Evolutionary conservation across 208 protist genomes (phyloP).

Genomic region (Leptomonas seymouri): DNA sequence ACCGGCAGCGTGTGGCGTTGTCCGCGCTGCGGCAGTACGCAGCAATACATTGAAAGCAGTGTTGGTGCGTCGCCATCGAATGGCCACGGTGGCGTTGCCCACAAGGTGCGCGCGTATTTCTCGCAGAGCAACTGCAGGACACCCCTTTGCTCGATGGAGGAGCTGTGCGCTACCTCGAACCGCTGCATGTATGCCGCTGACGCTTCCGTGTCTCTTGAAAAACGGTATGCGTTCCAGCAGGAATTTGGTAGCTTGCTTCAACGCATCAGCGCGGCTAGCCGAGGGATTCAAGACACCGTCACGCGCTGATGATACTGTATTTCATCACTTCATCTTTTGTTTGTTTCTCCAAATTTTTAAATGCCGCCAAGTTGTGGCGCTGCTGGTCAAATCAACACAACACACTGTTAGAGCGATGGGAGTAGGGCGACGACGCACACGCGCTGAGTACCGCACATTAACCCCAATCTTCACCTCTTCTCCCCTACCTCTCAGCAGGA

Average conservation of each 20-base stretch:
- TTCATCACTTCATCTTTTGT: conserved; percentile 2
- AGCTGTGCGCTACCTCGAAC: conserved; percentile 13
- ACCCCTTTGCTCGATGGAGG: conserved; percentile 23
- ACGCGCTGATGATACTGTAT: conserved; percentile 19
- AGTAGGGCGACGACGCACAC: no score
- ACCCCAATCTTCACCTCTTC: no score
- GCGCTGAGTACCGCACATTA: no score
- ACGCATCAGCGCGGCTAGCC: conserved; percentile 43
- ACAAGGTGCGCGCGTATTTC: background rate
- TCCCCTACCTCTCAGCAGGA: no score
- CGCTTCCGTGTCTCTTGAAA: conserved; percentile 25
- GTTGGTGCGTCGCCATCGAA: no score
- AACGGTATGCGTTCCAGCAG: conserved; percentile 44
- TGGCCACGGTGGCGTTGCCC: background rate
- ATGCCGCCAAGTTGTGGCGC: background rate
- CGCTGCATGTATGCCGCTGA: conserved; percentile 34
- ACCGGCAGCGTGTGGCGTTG: conserved; percentile 6
- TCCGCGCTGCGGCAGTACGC: conserved; percentile 9
- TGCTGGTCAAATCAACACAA: no score
- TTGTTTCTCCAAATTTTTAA: background rate
- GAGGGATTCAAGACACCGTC: conserved; percentile 49
- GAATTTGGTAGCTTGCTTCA: conserved; percentile 44
- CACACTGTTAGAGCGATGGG: no score
- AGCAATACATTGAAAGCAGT: background rate
- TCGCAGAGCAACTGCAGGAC: conserved; percentile 14